Evolutionary conservation across 306 rosid genomes (phyloP), one percentile per base, ranked within the genome.

Genomic region (Rosa lucieae): DNA sequence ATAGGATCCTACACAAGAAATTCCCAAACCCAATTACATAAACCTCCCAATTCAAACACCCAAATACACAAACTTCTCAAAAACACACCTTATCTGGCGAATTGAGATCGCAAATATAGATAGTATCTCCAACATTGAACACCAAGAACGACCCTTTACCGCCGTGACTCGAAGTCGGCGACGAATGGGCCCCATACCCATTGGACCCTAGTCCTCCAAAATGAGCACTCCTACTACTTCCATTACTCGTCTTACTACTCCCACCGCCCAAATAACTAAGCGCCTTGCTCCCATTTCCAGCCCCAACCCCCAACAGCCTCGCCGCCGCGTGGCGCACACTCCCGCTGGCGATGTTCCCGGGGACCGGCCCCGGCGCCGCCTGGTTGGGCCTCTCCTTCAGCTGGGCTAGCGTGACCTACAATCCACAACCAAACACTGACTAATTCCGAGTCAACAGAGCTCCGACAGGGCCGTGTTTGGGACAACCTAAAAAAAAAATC

Each of bases 281-380:
- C 10, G 97, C 90, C 47, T 97, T 87, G 82, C 93, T 90, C 74
- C 99, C 99, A 77, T 91, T 86, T 59, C 93, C 94, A 15, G 72
- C 49, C 21, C 70, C 70, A 1, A 65, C 70, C 12, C 97, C 93
- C 81, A 93, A 79, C 61, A 96, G 83, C 87, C 95, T 88, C 1
- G 93, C 99, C 14, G 98, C 98, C 0, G 99, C 97, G 1, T 92
- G 93, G 80, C 98, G 86, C 43, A 96, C 94, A 47, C 99, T 98
- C 29, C 91, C 83, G 84, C 93, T 85, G 53, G 97, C 87, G 82
- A 87, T 86, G 73, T 92, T 85, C 78, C 89, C 89, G 20, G 94
- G 88, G 59, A 89, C 61, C 2, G 91, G 72, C 10, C 90, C 85
- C 4, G 92, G 87, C n/a, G 91, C 86, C 4, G 88, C 86, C 58